Evolutionary conservation across 164 flowering plant genomes (phyloP).

Genomic region (Buxus sempervirens): DNA sequence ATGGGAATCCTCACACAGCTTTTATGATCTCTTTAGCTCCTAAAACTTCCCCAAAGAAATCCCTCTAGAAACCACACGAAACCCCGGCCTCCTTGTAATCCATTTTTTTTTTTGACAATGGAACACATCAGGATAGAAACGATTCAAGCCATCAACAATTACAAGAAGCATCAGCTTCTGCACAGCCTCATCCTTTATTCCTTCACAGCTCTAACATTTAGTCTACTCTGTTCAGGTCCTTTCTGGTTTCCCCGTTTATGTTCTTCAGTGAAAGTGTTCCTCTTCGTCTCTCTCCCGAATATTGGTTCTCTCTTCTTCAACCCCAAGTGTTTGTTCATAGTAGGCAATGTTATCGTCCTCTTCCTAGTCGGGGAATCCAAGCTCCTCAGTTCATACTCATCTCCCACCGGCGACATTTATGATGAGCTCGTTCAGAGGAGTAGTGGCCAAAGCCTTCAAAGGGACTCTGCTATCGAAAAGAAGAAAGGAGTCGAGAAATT

Average conservation of each 20-base stretch:
- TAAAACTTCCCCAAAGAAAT: neutral
- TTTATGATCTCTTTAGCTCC: neutral
- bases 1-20: conserved; percentile 19
- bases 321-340: conserved; percentile 50
- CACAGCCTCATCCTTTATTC: conserved; percentile 32
- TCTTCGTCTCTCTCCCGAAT: conserved; percentile 34
- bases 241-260: conserved; percentile 39
- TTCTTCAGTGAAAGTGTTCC: conserved; percentile 27
- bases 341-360: conserved; percentile 52
- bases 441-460: conserved; percentile 16
- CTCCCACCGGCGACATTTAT: conserved; percentile 25
- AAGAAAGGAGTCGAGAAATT: conserved; percentile 10
- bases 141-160: conserved; percentile 42
- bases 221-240: conserved; percentile 35
- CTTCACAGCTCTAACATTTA: conserved; percentile 30
- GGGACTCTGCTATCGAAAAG: conserved; percentile 7
- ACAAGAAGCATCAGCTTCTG: conserved; percentile 41
- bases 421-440: conserved; percentile 34
- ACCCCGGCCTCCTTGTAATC: too few relatives aligned
- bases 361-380: conserved; percentile 58
- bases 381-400: conserved; percentile 28
- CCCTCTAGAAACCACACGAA: conserved; percentile 1
- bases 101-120: conserved; percentile 26
- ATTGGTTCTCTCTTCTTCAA: conserved; percentile 23
- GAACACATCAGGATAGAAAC: conserved; percentile 33